Evolutionary conservation across 1,139 yeast genomes (phyloP), one percentile per base, ranked within the genome.

Genomic region (Arxiozyma bovina): DNA sequence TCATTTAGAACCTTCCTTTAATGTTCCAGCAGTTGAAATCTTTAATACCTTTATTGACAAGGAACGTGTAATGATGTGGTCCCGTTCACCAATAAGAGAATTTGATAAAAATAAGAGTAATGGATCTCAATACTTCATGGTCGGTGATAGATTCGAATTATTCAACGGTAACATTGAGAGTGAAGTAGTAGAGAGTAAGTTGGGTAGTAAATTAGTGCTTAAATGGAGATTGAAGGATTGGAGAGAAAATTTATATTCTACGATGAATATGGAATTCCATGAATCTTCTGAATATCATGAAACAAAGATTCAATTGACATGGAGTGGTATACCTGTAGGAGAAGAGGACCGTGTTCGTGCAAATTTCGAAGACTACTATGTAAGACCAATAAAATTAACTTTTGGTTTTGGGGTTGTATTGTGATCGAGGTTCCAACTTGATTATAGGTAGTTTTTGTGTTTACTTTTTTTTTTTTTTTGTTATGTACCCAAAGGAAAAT

Each of bases 301-400:
- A 64, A 93, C 99, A 18, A 81, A 78, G 55, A 76, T 91, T 75
- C 81, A 84, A 57, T 93, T 90, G 42, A 76, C 78, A 55, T 88
- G 93, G 81, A 75, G 81, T 23, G 97, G 97, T n/a, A 85, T 93
- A 51, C 99, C 99, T 22, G 77, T 93, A 49, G 99, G 98, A n/a
- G 94, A 94, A 68, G 98, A 93, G 70, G 99, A 93, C 55, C 77
- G 86, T 55, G 96, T 88, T 46, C 81, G 83, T 66, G 80, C 77
- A 48, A 93, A 93, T 71, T 93, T 94, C 67, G 90, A 89, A 63
- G 90, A 87, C 60, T 87, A 89, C 70, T 93, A 93, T 69, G 83
- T 91, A 55, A 83, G 85, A 70, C 80, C 96, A 11, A 90, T 93
- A 67, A 93, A 90, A 75, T 68, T 89, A 48, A 86, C 96, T 0